Percentiles rank a stretch among this genome's conserved stretches.
Conservation (phyloP, 495 filamentous ascomycete genomes). For the Cairneyella variabilis region DNA sequence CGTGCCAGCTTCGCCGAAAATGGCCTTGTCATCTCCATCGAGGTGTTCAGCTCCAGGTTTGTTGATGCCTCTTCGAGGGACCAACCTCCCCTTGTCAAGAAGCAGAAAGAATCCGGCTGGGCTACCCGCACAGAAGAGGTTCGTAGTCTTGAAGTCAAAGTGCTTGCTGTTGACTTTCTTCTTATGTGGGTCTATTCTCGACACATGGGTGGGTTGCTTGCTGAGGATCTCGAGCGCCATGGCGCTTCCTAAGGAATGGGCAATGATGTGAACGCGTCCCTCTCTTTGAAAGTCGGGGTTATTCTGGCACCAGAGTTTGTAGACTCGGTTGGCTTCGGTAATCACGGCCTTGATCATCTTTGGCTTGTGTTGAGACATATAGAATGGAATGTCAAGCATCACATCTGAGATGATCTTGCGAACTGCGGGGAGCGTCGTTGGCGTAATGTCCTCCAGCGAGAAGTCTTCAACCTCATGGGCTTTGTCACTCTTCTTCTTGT, state of each 20-base stretch:
- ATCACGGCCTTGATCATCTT: slow-evolving; percentile 91
- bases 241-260: slow-evolving; percentile 87
- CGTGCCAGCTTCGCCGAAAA: slow-evolving; percentile 69
- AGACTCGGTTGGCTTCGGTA: slow-evolving; percentile 90
- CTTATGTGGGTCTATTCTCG: slow-evolving; percentile 49
- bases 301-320: slow-evolving; percentile 86
- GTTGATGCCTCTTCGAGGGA: slow-evolving; percentile 69
- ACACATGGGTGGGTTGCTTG: slow-evolving; percentile 67
- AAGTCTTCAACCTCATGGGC: slow-evolving; percentile 54
- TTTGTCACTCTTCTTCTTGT: slow-evolving; percentile 44
- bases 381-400: slow-evolving; percentile 96
- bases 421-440: slow-evolving; percentile 82
- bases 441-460: slow-evolving; percentile 84
- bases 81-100: slow-evolving; percentile 75
- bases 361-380: slow-evolving; percentile 89
- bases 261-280: slow-evolving; percentile 87
- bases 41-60: slow-evolving; percentile 65
- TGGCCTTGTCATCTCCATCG: slow-evolving; percentile 56
- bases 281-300: slow-evolving; percentile 78
- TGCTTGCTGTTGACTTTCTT: slow-evolving; percentile 51
- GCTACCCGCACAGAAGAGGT: slow-evolving; percentile 88
- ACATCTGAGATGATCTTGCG: slow-evolving; percentile 91
- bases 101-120: slow-evolving; percentile 91
- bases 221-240: slow-evolving; percentile 92
- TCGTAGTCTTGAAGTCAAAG: slow-evolving; percentile 88